A percentile compares a stretch with the other conserved stretches of the same genome.
Conservation (phyloP, 1,284 basidiomycete species). For the Leccinum glutinopallens region DNA sequence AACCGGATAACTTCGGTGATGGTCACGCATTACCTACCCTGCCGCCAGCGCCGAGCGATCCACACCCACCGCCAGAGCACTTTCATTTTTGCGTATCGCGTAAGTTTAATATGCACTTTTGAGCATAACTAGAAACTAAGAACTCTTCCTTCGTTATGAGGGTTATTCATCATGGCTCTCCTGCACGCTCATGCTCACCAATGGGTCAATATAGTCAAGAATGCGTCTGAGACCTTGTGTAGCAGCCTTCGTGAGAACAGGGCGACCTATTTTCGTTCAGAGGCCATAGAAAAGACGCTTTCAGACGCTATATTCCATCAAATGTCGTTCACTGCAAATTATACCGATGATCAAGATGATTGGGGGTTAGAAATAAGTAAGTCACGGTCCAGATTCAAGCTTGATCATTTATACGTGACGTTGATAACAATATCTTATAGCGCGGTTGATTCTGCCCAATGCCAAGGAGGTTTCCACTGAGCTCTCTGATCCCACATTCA, state of each 20-base stretch:
- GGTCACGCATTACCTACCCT: too few species aligned
- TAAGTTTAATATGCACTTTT: not conserved
- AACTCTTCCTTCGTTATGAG: not conserved
- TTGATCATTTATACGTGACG: not conserved
- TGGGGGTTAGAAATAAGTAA: not conserved
- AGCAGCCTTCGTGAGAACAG: not conserved
- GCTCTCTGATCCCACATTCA: not conserved
- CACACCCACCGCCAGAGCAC: not conserved
- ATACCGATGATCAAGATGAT: not conserved
- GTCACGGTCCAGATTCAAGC: too few species aligned
- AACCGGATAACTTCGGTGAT: too few species aligned
- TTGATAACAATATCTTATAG: not conserved
- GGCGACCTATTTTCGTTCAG: not conserved
- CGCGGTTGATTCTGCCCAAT: not conserved
- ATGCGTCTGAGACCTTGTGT: not conserved
- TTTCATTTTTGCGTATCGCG: not conserved
- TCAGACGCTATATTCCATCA: not conserved
- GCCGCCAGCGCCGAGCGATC: too few species aligned
- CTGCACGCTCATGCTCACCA: not conserved
- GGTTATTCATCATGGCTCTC: not conserved
- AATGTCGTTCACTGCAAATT: not conserved
- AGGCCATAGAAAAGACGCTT: not conserved
- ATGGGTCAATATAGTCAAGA: not conserved
- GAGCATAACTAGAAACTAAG: not conserved
- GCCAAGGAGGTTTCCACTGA: not conserved